Evolutionary conservation across 768 basidiomycete species (phyloP).

Genomic region (Termitomyces sp.): DNA sequence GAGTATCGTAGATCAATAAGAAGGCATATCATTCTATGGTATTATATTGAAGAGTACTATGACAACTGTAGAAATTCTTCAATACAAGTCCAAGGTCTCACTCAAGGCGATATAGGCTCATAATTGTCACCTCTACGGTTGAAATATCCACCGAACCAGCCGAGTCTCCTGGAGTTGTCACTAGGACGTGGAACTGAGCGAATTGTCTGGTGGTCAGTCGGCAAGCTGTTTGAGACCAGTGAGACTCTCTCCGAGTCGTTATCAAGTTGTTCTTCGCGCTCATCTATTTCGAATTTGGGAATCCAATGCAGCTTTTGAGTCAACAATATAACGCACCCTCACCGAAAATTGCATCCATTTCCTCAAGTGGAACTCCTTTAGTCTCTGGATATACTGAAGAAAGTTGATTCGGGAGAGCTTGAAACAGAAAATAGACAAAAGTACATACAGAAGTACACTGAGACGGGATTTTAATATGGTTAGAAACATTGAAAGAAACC

Average conservation of each 20-base stretch:
- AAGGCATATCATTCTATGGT: not conserved
- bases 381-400: conserved; percentile 77
- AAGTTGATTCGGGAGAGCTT: not conserved
- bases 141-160: conserved; percentile 49
- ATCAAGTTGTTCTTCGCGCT: conserved; percentile 56
- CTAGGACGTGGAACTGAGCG: conserved; percentile 18
- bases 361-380: conserved; percentile 81
- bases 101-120: conserved; percentile 19
- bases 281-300: conserved; percentile 12
- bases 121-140: conserved; percentile 26
- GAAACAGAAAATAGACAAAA: not conserved
- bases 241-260: conserved; percentile 60
- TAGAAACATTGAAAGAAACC: not conserved
- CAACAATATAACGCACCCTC: conserved; percentile 48
- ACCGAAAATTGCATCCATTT: conserved; percentile 87
- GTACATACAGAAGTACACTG: conserved; percentile 22
- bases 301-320: not conserved
- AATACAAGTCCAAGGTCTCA: not conserved
- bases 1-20: too few species aligned
- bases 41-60: not conserved
- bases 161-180: conserved; percentile 18
- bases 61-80: not conserved
- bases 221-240: conserved; percentile 34
- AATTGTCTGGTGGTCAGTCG: conserved; percentile 31
- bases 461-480: conserved; percentile 65